A percentile compares a stretch with the other conserved stretches of the same genome.
phyloP scores from a whole-genome alignment of 164 flowering plant genomes.

The Saururus chinensis region DNA sequence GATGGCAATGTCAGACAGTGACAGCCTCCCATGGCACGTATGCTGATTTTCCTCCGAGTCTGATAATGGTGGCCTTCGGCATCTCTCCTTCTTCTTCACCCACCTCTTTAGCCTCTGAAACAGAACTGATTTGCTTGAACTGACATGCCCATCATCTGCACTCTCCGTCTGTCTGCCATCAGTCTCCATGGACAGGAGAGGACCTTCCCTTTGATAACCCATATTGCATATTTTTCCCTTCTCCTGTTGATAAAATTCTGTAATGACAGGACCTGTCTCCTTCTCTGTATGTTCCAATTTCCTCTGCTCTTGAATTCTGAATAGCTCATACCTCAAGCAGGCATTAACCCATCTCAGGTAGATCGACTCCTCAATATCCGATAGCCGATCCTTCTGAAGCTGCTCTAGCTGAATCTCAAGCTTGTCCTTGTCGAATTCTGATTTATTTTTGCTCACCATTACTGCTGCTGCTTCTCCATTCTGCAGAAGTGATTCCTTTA shows the following conservation, averaged over 20 bases:
- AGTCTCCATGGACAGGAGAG: slow-evolving; percentile 2
- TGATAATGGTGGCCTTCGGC: slow-evolving; percentile 5
- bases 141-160: slow-evolving; percentile 6
- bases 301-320: slow-evolving; percentile 22
- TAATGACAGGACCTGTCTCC: slow-evolving; percentile 3
- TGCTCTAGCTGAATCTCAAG: slow-evolving; percentile 34
- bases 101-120: slow-evolving; percentile 44
- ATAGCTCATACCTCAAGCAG: slow-evolving; percentile 48
- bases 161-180: slow-evolving; percentile 2
- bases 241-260: slow-evolving; percentile 10
- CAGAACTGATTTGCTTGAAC: slow-evolving; percentile 29
- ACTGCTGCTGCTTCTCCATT: slow-evolving; percentile 14
- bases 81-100: slow-evolving; percentile 47
- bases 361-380: slow-evolving; percentile 34
- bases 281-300: slow-evolving; percentile 1
- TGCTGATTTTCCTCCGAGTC: slow-evolving; percentile 19
- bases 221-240: slow-evolving; percentile 6
- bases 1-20: slow-evolving; percentile 7
- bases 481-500: slow-evolving; percentile 20
- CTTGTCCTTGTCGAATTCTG: not conserved
- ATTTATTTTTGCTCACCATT: not conserved
- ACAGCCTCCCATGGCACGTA: slow-evolving; percentile 25
- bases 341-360: slow-evolving; percentile 49
- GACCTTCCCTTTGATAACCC: slow-evolving; percentile 19
- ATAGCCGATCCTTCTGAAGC: slow-evolving; percentile 27